Evolutionary conservation across 805 yeast species (phyloP), one percentile per base, ranked within the genome.

Genomic region (Candida vartiovaarae): DNA sequence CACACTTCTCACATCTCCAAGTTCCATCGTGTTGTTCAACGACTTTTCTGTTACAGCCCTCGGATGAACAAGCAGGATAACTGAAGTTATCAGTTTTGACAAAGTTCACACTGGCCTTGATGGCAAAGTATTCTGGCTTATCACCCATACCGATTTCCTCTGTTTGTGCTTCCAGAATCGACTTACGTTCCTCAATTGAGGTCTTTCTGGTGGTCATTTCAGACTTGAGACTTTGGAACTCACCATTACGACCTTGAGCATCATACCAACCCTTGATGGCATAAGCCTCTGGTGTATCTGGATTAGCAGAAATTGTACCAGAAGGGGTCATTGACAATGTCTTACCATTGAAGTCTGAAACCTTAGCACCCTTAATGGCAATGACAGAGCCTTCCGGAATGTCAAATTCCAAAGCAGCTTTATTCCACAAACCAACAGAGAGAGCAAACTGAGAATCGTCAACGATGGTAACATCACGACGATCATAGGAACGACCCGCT

Each of bases 1-100:
- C 82, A 73, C 98, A 90, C 62, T 83, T 84, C 61, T 90, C 98
- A 70, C 99, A 93, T 63, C 95, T 78, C 95, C 95, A 90, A 15
- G 81, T 70, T 10, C 84, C 87, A 57, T 78, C 82, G 30, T 77
- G 71, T 43, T 75, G 81, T 57, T 86, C 86, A 36, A 84, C 67
- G 29, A 89, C 87, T 65, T 93, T 93, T 59, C 89, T 81, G 61
- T 82, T 82, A 70, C 99, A 93, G 34, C 75, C 79, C 38, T 78
- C 82, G 38, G 75, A 70, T 32, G 74, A 68, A 66, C 99, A 93
- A 7, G 98, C 93, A 11, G 98, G 95, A 62, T 93, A 93, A 38
- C 86, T 78, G 61, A 90, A 80, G 53, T 75, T 83, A 49, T 87
- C 95, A 20, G 82, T 75, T 62, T 80, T 81, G 42, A 89, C 67